phyloP scores from a whole-genome alignment of 208 protist genomes.

The Leptomonas seymouri region DNA sequence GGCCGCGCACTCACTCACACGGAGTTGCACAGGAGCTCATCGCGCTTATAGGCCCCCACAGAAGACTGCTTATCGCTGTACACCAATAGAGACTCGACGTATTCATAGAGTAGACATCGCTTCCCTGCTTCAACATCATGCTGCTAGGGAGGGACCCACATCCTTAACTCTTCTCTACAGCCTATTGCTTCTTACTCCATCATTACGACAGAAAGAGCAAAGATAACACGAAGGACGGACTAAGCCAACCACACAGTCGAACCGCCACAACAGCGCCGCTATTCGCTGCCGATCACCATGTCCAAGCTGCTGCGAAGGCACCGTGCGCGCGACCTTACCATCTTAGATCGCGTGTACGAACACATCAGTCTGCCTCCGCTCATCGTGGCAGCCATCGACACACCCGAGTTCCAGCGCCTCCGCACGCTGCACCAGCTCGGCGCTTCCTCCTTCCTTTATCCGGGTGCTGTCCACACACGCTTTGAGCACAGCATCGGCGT shows the following conservation, averaged over 20 bases:
- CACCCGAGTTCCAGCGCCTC: slow-evolving; percentile 96
- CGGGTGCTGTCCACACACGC: slow-evolving; percentile 94
- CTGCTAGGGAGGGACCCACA: too few species aligned
- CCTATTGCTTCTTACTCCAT: too few species aligned
- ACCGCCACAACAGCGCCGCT: neutral
- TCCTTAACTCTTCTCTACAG: too few species aligned
- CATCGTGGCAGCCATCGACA: slow-evolving; percentile 93
- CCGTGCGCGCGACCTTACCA: slow-evolving; percentile 51
- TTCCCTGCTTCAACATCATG: too few species aligned
- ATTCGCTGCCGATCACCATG: neutral
- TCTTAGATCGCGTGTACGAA: slow-evolving; percentile 94
- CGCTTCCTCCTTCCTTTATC: slow-evolving; percentile 93
- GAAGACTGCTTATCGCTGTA: too few species aligned
- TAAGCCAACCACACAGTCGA: neutral
- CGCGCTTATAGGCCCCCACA: too few species aligned
- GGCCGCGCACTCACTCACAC: too few species aligned
- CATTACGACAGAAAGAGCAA: neutral
- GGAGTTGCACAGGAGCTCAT: too few species aligned
- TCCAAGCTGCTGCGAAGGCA: slow-evolving; percentile 33
- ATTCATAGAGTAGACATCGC: too few species aligned
- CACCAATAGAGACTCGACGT: too few species aligned
- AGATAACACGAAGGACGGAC: neutral
- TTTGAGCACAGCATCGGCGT: slow-evolving; percentile 98
- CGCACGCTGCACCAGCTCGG: slow-evolving; percentile 96
- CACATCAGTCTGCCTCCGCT: slow-evolving; percentile 90